Evolutionary conservation across 2,329 filamentous ascomycete species (phyloP).

Genomic region (Penicillium sp.): DNA sequence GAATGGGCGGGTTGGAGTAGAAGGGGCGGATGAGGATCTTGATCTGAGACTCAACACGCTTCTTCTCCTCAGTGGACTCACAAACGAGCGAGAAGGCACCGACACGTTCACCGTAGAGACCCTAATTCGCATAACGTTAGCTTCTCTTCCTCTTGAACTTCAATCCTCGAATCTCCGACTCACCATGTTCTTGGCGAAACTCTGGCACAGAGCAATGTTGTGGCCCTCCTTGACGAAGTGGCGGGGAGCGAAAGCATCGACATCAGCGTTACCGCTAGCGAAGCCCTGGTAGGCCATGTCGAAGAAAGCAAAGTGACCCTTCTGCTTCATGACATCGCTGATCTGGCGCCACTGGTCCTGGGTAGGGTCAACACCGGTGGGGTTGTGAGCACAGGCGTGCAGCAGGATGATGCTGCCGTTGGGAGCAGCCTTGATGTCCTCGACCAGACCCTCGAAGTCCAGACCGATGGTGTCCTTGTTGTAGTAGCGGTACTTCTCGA

Average conservation of each 20-base stretch:
- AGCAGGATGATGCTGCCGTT: conserved; percentile 86
- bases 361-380: conserved; percentile 92
- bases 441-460: conserved; percentile 91
- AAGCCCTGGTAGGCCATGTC: conserved; percentile 99
- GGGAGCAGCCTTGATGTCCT: conserved; percentile 85
- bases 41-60: conserved; percentile 93
- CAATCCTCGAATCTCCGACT: conserved; percentile 17
- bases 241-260: conserved; percentile 89
- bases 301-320: conserved; percentile 92
- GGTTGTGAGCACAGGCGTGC: conserved; percentile 97
- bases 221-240: conserved; percentile 93
- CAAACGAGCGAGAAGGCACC: conserved; percentile 94
- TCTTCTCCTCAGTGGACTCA: conserved; percentile 84
- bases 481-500: conserved; percentile 98
- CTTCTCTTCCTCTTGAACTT: not conserved
- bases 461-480: conserved; percentile 98
- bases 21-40: conserved; percentile 96
- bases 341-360: conserved; percentile 91
- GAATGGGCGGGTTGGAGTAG: conserved; percentile 97
- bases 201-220: conserved; percentile 83
- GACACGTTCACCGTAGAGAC: conserved; percentile 97
- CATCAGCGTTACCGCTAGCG: conserved; percentile 85
- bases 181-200: conserved; percentile 99
- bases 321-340: conserved; percentile 79
- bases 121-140: conserved; percentile 50